These are phyloP conservation scores for Dimocarpus longan DNA, from an alignment of 345 rosid genomes.

Conservation along the genomic window DNA sequence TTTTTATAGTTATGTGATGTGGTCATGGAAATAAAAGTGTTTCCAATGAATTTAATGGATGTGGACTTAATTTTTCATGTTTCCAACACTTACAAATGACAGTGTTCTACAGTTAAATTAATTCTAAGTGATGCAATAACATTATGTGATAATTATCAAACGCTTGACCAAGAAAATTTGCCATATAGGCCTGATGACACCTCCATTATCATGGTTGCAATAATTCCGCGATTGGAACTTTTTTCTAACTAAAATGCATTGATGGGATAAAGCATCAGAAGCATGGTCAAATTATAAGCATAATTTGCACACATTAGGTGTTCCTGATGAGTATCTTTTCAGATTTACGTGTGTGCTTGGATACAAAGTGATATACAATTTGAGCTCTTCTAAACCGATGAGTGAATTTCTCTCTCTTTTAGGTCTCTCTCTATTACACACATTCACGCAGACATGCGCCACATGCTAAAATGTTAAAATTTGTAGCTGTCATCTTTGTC, in stretches of 20 bases:
- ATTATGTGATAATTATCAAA: background rate
- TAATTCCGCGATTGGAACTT: too few species aligned
- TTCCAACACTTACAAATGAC: background rate
- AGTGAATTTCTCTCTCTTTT: background rate
- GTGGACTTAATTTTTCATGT: background rate
- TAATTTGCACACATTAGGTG: background rate
- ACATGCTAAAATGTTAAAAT: background rate
- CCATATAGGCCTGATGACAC: too few species aligned
- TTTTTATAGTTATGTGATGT: too few species aligned
- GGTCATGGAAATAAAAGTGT: background rate
- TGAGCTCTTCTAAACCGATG: background rate
- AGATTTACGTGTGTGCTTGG: background rate
- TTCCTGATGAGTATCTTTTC: background rate
- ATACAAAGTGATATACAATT: background rate
- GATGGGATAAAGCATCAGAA: background rate
- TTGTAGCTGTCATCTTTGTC: background rate
- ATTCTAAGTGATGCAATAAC: background rate
- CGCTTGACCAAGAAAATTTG: too few species aligned
- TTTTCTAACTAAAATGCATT: background rate
- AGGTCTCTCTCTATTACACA: background rate
- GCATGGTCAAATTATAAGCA: background rate
- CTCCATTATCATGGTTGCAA: too few species aligned
- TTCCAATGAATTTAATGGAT: background rate
- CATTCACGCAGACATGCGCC: background rate
- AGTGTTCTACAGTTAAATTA: background rate